These are phyloP conservation scores for Penicillium sp. DNA, from an alignment of 2,329 filamentous ascomycete genomes.

Conservation along the genomic window DNA sequence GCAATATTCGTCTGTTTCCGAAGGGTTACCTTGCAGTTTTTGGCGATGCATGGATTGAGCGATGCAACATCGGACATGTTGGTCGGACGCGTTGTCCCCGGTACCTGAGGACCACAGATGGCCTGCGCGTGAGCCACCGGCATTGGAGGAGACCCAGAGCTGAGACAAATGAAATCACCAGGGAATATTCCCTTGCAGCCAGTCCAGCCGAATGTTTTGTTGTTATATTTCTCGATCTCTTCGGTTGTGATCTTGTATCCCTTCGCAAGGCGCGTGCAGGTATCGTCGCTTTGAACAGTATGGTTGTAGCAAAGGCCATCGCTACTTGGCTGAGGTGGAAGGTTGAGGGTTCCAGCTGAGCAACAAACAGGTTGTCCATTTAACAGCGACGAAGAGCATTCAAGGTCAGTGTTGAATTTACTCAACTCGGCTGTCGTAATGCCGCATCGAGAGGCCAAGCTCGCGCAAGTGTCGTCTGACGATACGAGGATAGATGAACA, in stretches of 20 bases:
- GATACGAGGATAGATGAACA: background rate
- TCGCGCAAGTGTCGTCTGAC: background rate
- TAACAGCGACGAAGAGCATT: conserved; percentile 32
- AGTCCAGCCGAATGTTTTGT: conserved; percentile 8
- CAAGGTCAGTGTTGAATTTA: conserved; percentile 38
- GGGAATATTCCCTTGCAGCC: background rate
- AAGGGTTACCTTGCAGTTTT: no score
- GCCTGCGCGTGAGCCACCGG: conserved; percentile 1
- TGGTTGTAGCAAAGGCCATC: conserved; percentile 2
- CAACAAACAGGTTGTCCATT: conserved; percentile 41
- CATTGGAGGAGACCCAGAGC: conserved; percentile 1
- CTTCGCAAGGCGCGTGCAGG: background rate
- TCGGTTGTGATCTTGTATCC: background rate
- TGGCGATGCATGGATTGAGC: no score
- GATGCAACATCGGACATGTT: no score
- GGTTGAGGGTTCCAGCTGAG: conserved; percentile 33
- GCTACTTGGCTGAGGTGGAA: conserved; percentile 31
- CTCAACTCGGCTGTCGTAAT: conserved; percentile 40
- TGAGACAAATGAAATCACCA: conserved; percentile 1
- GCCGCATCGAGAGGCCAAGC: conserved; percentile 11
- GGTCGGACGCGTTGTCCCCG: background rate
- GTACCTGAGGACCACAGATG: conserved; percentile 4
- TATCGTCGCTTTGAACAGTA: background rate
- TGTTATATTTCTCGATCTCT: conserved; percentile 7
- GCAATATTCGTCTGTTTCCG: no score